Evolutionary conservation across 2,329 filamentous ascomycete genomes (phyloP), one percentile per base, ranked within the genome.

Genomic region (Periconia macrospinosa): DNA sequence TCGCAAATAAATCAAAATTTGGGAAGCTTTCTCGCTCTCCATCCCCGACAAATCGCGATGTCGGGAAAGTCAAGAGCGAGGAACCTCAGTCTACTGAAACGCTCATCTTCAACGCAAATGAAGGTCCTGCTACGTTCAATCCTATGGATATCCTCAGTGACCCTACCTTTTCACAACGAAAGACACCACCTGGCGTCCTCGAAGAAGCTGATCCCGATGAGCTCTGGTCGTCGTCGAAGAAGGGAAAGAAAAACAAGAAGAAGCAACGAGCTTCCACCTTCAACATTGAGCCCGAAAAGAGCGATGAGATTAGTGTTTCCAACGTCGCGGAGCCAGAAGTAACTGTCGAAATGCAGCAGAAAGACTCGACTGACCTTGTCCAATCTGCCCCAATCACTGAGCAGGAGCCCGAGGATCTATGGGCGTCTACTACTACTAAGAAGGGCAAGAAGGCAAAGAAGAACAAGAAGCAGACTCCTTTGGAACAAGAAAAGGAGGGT

Each of bases 211-310:
- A 74, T 56, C 69, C 68, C n/a, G 69, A 70, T 30, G 71, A 72
- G 45, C 59, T 73, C 7, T 71, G 63, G 35, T 55, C 63, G 2
- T 68, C 71, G 45, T 71, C 73, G 41, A 79, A 77, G 61, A 80
- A 78, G 63, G 67, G 65, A 33, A 80, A 77, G 69, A 79, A 79
- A 56, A 65, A 68, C 9, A 80, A 78, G 58, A 80, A 79, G 66
- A 78, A 79, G 64, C 68, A 64, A 50, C 65, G 64, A 18, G 48
- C 52, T 6, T 58, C 58, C 35, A 42, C 55, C 3, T 46, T 55
- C 30, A 54, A 54, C 2, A 56, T 49, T 30, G n/a, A 11, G 7
- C 59, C 45, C 10, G 40, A 54, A 1, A 62, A 57, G n/a, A 37
- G 8, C 37, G 49, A 46, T 30, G 27, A 37, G 11, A 13, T 37